Evolutionary conservation across 2,329 filamentous ascomycete genomes (phyloP), one percentile per base, ranked within the genome.

Genomic region (Lomentospora prolificans): DNA sequence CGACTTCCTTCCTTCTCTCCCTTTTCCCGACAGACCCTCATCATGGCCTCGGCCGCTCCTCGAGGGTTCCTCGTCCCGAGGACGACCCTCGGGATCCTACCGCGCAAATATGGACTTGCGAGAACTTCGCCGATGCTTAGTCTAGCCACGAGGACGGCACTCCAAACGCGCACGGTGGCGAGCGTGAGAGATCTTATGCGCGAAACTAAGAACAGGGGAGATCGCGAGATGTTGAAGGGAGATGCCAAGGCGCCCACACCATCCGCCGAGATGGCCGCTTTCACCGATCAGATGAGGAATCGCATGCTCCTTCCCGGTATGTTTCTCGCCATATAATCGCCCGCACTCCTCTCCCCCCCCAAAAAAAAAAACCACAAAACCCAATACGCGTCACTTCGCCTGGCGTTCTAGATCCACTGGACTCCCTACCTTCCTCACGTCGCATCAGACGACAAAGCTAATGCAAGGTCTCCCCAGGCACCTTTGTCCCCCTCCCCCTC

Each of bases 401-500:
- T n/a, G n/a, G n/a, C n/a, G n/a, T 33, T 6, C 30, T 33, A 33
- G 30, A 33, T 33, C 30, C 30, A 7, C 2, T 28, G 7, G 12
- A 7, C 22, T 10, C 19, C 19, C 9, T 14, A 3, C 22, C 3
- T 25, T 10, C 24, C 12, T 51, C 22, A 6, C 30, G 8, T 17
- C n/a, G 3, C n/a, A 27, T 17, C 24, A 30, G 3, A n/a, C 48
- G 17, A 24, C 3, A 30, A 5, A 53, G n/a, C 28, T 51, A 31
- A 31, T 24, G 22, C 3, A 3, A 5, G 9, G 12, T 7, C 33
- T 30, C n/a, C 51, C 12, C 57, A 79, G 77, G 72, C 60, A 78
- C 76, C n/a, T 75, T 80, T 55, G 64, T 79, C 50, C 59, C 74
- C 14, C 66, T 77, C 8, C 72, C 73, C 1, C 51, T 75, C 25